Evolutionary conservation across 306 rosid species (phyloP).

Genomic region (Glycine latifolia): DNA sequence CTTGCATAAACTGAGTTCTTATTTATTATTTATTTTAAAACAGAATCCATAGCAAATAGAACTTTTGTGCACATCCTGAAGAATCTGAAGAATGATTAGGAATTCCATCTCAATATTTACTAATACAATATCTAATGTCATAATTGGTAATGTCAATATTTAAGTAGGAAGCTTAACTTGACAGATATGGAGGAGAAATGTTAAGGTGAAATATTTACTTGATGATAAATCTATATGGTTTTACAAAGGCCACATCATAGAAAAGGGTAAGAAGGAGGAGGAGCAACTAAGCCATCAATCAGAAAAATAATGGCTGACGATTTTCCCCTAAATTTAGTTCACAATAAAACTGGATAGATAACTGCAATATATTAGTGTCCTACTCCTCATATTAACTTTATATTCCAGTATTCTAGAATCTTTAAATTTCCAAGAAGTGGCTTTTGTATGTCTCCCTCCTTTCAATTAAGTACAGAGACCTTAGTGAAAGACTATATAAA

Average conservation of each 20-base stretch:
- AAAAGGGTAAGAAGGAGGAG: neutral
- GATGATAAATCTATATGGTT: too few species aligned
- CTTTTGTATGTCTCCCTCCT: neutral
- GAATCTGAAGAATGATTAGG: conserved; percentile 1
- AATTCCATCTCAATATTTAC: neutral
- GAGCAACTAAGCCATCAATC: neutral
- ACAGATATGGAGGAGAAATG: neutral
- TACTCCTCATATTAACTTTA: neutral
- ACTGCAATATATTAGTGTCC: neutral
- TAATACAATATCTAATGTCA: neutral
- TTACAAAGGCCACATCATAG: neutral
- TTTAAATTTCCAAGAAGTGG: neutral
- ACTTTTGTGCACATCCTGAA: neutral
- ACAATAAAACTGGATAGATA: neutral
- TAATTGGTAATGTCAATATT: too few species aligned
- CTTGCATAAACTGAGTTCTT: conserved; percentile 3
- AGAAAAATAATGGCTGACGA: neutral
- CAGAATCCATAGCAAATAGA: neutral
- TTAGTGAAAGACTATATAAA: conserved; percentile 7
- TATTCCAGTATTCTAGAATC: neutral
- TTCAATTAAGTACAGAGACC: conserved; percentile 1
- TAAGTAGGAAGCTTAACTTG: neutral
- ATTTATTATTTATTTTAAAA: neutral
- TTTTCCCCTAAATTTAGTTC: conserved; percentile 3
- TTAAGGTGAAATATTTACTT: neutral